phyloP scores from a whole-genome alignment of 202 grass and related monocot genomes.

The Carex arenaria region DNA sequence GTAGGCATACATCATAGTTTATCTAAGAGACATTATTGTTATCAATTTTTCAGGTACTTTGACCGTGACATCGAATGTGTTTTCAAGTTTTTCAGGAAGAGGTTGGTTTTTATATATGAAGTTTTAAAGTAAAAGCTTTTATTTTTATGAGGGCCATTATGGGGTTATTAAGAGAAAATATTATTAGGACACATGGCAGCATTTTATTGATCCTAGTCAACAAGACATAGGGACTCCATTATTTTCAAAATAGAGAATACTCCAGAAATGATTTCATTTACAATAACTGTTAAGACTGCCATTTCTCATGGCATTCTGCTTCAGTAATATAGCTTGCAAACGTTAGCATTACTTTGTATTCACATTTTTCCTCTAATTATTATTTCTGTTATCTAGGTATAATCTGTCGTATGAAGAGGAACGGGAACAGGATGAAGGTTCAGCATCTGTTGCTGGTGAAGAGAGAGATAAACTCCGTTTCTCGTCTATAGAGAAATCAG shows the following conservation, averaged over 20 bases:
- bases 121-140: neutral
- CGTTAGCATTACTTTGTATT: neutral
- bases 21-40: conserved; percentile 7
- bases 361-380: neutral
- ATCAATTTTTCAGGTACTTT: conserved; percentile 61
- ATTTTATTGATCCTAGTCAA: neutral
- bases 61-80: conserved; percentile 89
- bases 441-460: conserved; percentile 33
- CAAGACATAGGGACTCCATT: neutral
- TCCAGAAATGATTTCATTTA: neutral
- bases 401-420: conserved; percentile 65
- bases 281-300: neutral
- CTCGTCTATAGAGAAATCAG: conserved; percentile 46
- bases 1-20: neutral
- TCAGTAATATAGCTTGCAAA: neutral
- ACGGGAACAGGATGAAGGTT: conserved; percentile 28
- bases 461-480: conserved; percentile 61
- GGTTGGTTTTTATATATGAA: conserved; percentile 38
- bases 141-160: neutral
- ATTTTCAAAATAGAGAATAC: neutral
- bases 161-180: neutral
- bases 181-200: neutral
- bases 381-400: conserved; percentile 47
- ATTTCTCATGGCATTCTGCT: neutral
- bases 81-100: conserved; percentile 90